Evolutionary conservation across 1,139 yeast species (phyloP).

Genomic region (Zygoascus meyerae): DNA sequence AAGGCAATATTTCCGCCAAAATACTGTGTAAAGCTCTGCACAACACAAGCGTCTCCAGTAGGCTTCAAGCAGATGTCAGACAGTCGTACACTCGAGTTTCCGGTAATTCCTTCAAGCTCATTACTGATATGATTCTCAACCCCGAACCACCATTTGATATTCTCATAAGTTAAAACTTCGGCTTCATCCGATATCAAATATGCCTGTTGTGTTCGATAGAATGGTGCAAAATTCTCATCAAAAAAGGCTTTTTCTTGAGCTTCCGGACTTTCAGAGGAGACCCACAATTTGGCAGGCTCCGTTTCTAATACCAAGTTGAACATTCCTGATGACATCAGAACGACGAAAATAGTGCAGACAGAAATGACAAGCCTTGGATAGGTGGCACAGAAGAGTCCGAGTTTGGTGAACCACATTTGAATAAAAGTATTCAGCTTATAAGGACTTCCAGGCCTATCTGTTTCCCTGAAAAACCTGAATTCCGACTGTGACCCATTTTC

Average conservation of each 20-base stretch:
- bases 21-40: slow-evolving; percentile 90
- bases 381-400: slow-evolving; percentile 41
- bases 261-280: slow-evolving; percentile 71
- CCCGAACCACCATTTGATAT: slow-evolving; percentile 81
- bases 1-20: slow-evolving; percentile 57
- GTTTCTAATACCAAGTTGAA: slow-evolving; percentile 57
- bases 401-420: slow-evolving; percentile 41
- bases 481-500: slow-evolving; percentile 16
- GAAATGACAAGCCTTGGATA: slow-evolving; percentile 54
- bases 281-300: slow-evolving; percentile 84
- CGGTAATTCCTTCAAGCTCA: slow-evolving; percentile 14
- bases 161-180: slow-evolving; percentile 58
- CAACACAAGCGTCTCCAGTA: slow-evolving; percentile 62
- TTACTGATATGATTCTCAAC: slow-evolving; percentile 52
- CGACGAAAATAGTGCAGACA: slow-evolving; percentile 40
- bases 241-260: slow-evolving; percentile 62
- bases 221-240: slow-evolving; percentile 83
- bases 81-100: slow-evolving; percentile 31
- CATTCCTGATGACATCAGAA: slow-evolving; percentile 50
- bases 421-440: slow-evolving; percentile 42
- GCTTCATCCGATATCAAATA: slow-evolving; percentile 68
- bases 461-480: slow-evolving; percentile 13
- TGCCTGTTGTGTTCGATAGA: slow-evolving; percentile 82
- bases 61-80: slow-evolving; percentile 84
- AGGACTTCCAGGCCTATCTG: slow-evolving; percentile 26